Evolutionary conservation across 2,329 filamentous ascomycete genomes (phyloP).

Genomic region (Pseudogymnoascus sp.): DNA sequence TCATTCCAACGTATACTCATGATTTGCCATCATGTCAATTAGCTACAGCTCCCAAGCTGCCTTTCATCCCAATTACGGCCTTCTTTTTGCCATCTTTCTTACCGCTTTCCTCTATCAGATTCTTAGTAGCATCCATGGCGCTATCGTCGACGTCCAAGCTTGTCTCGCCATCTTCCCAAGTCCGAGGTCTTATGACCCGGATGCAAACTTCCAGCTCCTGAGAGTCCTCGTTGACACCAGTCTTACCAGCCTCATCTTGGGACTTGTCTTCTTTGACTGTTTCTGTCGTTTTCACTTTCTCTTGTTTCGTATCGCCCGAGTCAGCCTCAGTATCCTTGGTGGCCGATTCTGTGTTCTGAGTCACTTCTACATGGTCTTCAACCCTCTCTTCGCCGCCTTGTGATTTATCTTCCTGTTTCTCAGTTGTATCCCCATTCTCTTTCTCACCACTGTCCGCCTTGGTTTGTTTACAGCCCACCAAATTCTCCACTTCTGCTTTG

Average conservation of each 20-base stretch:
- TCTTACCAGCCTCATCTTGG: background rate
- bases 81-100: background rate
- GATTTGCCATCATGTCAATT: background rate
- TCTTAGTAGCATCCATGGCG: conserved; percentile 38
- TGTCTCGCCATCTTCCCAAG: conserved; percentile 19
- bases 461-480: conserved; percentile 18
- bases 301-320: background rate
- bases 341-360: background rate
- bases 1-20: background rate
- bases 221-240: conserved; percentile 24
- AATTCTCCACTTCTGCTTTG: conserved; percentile 14
- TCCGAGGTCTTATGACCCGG: conserved; percentile 20
- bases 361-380: background rate
- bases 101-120: conserved; percentile 9
- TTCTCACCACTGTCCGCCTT: conserved; percentile 20
- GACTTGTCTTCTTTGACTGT: background rate
- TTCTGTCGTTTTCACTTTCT: background rate
- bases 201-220: conserved; percentile 22
- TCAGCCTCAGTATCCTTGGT: background rate
- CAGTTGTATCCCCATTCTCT: conserved; percentile 13
- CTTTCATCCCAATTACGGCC: background rate
- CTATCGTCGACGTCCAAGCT: conserved; percentile 40
- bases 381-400: conserved; percentile 20
- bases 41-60: background rate
- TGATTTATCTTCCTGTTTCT: conserved; percentile 16